Evolutionary conservation across 352 stramenopile genomes (phyloP).

Genomic region (Globisporangium recalcitrans): DNA sequence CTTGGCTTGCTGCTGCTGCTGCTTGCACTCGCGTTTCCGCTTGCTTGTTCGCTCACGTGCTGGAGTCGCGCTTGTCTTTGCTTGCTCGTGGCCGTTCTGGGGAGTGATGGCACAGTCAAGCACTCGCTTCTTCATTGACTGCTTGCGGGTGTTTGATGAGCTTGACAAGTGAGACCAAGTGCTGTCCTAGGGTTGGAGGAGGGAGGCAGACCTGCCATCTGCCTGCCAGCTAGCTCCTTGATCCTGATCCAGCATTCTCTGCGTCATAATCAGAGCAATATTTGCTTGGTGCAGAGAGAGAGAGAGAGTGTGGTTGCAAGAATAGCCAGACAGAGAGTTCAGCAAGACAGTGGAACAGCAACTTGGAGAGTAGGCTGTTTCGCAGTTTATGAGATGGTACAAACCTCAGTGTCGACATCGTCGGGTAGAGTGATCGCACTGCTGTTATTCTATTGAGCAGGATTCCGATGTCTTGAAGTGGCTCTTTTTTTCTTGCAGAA

Average conservation of each 20-base stretch:
- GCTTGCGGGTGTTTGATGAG: background rate
- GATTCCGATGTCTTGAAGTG: background rate
- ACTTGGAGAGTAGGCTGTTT: background rate
- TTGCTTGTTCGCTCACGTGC: background rate
- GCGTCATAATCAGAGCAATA: background rate
- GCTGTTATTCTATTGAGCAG: background rate
- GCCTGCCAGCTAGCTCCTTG: background rate
- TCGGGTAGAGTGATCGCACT: background rate
- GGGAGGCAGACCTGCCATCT: background rate
- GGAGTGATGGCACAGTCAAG: background rate
- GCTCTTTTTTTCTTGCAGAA: background rate
- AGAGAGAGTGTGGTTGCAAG: background rate
- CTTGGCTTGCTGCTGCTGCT: background rate
- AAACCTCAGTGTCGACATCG: background rate
- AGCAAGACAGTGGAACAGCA: background rate
- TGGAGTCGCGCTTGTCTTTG: background rate
- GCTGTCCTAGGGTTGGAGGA: background rate
- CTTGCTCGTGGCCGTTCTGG: background rate
- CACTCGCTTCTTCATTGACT: background rate
- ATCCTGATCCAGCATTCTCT: background rate
- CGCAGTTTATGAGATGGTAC: background rate
- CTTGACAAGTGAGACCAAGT: background rate
- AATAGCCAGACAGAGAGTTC: slow-evolving; percentile 4
- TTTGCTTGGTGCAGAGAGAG: slow-evolving; percentile 1
- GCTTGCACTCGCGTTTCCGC: background rate